phyloP scores from a whole-genome alignment of 225 moss, liverwort and hornwort species.

The Climacium dendroides region DNA sequence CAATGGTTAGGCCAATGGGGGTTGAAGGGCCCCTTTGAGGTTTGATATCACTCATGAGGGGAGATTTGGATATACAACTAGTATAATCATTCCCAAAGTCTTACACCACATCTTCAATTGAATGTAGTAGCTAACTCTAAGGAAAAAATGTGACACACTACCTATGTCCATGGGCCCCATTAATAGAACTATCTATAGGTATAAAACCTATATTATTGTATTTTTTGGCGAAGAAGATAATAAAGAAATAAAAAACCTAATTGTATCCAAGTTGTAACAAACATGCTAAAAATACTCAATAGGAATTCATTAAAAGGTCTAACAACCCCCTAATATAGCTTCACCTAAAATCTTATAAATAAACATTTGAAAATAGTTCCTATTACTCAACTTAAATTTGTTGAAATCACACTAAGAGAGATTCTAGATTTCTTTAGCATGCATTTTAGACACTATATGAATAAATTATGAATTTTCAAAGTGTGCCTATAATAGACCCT shows the following conservation, averaged over 20 bases:
- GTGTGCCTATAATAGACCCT: not conserved
- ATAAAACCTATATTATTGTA: not conserved
- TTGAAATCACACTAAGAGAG: not conserved
- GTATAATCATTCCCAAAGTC: no score
- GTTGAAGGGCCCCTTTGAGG: no score
- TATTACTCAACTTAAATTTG: rapidly evolving
- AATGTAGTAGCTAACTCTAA: not conserved
- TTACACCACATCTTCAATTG: no score
- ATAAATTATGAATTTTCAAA: not conserved
- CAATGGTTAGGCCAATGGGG: no score
- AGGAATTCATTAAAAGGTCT: not conserved
- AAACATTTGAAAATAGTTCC: not conserved
- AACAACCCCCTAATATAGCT: not conserved
- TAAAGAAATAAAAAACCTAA: not conserved
- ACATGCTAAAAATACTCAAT: not conserved
- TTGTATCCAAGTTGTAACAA: not conserved
- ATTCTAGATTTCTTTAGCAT: not conserved
- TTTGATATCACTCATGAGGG: no score
- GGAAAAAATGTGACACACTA: not conserved
- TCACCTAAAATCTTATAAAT: not conserved
- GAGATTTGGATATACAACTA: no score
- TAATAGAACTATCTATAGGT: not conserved
- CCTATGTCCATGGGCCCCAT: rapidly evolving
- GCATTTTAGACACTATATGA: not conserved
- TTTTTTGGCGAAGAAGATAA: not conserved